A percentile compares a stretch with the other conserved stretches of the same genome.
Evolutionary conservation across 352 stramenopile genomes (phyloP).

Genomic region (Phytopythium boreale): DNA sequence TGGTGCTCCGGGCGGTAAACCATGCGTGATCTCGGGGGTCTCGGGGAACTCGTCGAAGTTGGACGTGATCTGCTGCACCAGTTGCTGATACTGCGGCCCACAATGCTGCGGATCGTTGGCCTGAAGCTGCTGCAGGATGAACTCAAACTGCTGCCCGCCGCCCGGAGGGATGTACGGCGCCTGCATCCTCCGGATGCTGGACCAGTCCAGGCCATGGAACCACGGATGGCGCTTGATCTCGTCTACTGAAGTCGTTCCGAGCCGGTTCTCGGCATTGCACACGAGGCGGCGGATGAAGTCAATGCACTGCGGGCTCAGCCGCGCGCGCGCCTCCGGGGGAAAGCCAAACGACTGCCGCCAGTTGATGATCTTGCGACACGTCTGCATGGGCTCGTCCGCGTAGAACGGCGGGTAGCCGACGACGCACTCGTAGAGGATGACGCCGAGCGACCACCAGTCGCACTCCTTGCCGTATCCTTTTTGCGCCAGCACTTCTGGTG

Average conservation of each 20-base stretch:
- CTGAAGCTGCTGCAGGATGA: constrained; percentile 91
- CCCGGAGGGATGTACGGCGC: constrained; percentile 88
- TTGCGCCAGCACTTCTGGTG: constrained; percentile 96
- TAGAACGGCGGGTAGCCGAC: constrained; percentile 99
- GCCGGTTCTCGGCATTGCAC: constrained; percentile 91
- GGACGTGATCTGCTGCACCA: constrained; percentile 91
- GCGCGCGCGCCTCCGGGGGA: constrained; percentile 51
- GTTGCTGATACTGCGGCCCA: constrained; percentile 71
- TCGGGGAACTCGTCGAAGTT: constrained; percentile 99
- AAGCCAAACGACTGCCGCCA: constrained; percentile 87
- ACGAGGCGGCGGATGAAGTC: constrained; percentile 94
- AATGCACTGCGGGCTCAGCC: constrained; percentile 82
- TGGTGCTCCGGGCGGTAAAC: constrained; percentile 9
- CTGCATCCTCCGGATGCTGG: constrained; percentile 71
- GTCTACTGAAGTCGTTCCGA: constrained; percentile 92
- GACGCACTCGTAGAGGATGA: constrained; percentile 99
- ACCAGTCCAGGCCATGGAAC: constrained; percentile 95
- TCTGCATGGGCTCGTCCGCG: constrained; percentile 95
- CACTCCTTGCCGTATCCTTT: constrained; percentile 86
- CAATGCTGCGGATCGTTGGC: constrained; percentile 50
- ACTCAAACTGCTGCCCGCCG: constrained; percentile 88
- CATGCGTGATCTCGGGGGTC: constrained; percentile 11
- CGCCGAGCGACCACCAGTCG: constrained; percentile 99
- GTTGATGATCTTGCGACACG: constrained; percentile 94
- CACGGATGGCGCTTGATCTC: constrained; percentile 98